Evolutionary conservation across 2,329 filamentous ascomycete species (phyloP), one percentile per base, ranked within the genome.

Genomic region (Sclerotiophoma versabilis): DNA sequence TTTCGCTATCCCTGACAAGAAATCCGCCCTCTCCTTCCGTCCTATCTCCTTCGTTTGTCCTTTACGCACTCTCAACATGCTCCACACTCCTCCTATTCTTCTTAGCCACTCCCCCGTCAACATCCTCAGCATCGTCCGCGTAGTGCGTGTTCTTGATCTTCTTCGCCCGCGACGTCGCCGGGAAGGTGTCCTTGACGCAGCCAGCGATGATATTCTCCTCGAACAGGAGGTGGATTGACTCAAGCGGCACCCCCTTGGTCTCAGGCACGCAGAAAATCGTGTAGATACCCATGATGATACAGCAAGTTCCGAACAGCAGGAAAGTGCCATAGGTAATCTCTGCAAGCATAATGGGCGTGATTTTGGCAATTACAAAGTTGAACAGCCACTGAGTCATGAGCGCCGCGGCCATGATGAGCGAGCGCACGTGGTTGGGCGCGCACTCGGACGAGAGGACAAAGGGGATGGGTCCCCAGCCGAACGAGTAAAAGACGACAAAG

Each of bases 401-500:
- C 19, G 76, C 74, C 5, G 69, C 72, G 3, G 76, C 76, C 77
- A 79, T 79, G 60, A 77, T 65, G 14, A 79, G 66, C 8, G 73
- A 75, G 0, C 77, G 73, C 0, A 78, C 74, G 54, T 74, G 71
- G 59, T 76, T 76, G 14, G 74, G 74, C 25, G 66, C 68, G 63
- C 72, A 76, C 54, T 80, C 77, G 5, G 73, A 75, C 9, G 68
- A 69, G n/a, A 80, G 66, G 15, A 80, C 73, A 53, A 77, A 80
- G 1, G 78, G 77, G 6, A 76, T 77, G 0, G 77, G 77, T 5
- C 78, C 78, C 77, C 77, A 80, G n/a, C 71, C 77, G 47, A 79
- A 78, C 2, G 71, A 76, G 66, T 79, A 80, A 62, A 79, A 79
- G 9, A 79, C 75, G 7, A 79, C 78, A 46, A 79, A 80, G 6